Base-by-base conservation (phyloP, 768 basidiomycete genomes). In the Rhodotorula toruloides region DNA sequence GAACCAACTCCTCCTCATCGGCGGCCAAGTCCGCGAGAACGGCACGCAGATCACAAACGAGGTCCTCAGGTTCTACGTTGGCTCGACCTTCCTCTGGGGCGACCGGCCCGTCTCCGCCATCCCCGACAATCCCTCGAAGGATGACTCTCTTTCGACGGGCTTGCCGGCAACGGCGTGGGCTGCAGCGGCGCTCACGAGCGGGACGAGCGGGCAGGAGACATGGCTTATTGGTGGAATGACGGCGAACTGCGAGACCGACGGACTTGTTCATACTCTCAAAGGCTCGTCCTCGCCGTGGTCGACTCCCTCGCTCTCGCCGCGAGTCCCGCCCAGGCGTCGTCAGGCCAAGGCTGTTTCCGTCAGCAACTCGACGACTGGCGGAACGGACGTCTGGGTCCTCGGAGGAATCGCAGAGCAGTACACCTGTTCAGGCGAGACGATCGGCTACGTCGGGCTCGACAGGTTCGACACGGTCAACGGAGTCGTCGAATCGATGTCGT, bases 371-470 rank as follows among this genome's bases (percentile, higher is more conserved):
- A 44, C 65, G 36, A 68, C 71, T 19, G 49, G 53, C 31, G 65
- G 59, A 12, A 58, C 54, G 27, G 63, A 67, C 47, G 14, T 74
- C 2, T 73, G 58, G 58, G 70, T 74, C 16, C 61, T 71, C 22
- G 74, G 70, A 2, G 74, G 74, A 22, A 73, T 74, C 40, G 72
- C 74, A 5, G 74, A 74, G 27, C 31, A 52, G 19, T 70, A 53
- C 32, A 72, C 74, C 21, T 73, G 72, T 59, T 63, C 70, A 27
- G 32, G 63, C 16, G 57, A 57, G 31, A 67, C 67, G 31, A 68
- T 72, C n/a, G 74, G 63, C 14, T 74, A 74, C 50, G 39, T 65
- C 19, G 74, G 70, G 13, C 39, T 74, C 32, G 74, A 74, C 36
- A 25, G 65, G 10, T 74, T 50, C 53, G 57, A 64, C 29, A 61